Conservation (phyloP, 2,329 filamentous ascomycete genomes). For the Paecilomyces fulvus region DNA sequence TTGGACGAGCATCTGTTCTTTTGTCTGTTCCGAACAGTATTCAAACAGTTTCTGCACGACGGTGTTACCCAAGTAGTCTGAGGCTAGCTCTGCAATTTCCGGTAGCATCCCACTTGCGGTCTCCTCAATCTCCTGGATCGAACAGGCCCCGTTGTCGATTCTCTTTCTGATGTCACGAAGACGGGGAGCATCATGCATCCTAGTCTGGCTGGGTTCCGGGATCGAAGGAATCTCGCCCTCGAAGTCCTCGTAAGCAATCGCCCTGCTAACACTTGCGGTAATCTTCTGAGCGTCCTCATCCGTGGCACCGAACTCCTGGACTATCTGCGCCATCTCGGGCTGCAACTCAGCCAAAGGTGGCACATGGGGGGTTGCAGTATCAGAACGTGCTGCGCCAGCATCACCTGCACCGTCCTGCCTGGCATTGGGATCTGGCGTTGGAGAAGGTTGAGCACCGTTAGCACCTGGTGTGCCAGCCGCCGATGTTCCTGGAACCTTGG, state of each 20-base stretch:
- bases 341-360: conserved; percentile 69
- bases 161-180: conserved; percentile 93
- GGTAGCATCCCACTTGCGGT: conserved; percentile 92
- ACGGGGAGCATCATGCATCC: conserved; percentile 87
- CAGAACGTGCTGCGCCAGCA: conserved; percentile 22
- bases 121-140: conserved; percentile 78
- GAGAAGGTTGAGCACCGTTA: conserved; percentile 79
- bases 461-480: conserved; percentile 72
- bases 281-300: conserved; percentile 71
- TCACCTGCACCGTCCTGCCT: conserved; percentile 19
- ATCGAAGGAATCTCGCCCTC: conserved; percentile 81
- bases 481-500: conserved; percentile 85
- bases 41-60: conserved; percentile 99
- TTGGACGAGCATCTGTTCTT: conserved; percentile 81
- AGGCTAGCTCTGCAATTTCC: conserved; percentile 88
- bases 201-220: conserved; percentile 76
- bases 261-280: conserved; percentile 61
- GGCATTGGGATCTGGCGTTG: conserved; percentile 76
- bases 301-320: conserved; percentile 76
- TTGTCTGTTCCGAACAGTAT: conserved; percentile 81
- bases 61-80: conserved; percentile 95
- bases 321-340: conserved; percentile 75
- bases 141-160: conserved; percentile 89
- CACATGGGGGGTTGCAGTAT: conserved; percentile 43
- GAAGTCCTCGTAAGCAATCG: conserved; percentile 66